Base-by-base conservation (phyloP, 2,329 filamentous ascomycete genomes). In the Ophiocordyceps unilateralis region DNA sequence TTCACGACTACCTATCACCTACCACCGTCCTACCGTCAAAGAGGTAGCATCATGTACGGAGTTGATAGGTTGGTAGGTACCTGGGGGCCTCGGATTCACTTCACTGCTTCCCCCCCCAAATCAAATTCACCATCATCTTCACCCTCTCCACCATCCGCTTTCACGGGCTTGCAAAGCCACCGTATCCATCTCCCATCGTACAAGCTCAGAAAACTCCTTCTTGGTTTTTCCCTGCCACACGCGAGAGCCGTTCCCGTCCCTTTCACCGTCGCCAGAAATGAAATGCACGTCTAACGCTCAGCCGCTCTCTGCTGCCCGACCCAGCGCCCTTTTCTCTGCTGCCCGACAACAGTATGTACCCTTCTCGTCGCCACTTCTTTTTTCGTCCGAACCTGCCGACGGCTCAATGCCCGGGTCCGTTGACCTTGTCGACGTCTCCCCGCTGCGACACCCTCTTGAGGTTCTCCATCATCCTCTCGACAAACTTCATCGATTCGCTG, bases 391-490 rank as follows among this genome's bases (percentile, higher is more conserved):
- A 12, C 12, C 24, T 26, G 24, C 24, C n/a, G n/a, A n/a, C n/a
- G n/a, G n/a, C n/a, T 24, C 30, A 36, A 9, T 3, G 14, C 9
- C 30, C 15, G 14, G n/a, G n/a, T n/a, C n/a, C n/a, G n/a, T n/a
- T n/a, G n/a, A n/a, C n/a, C n/a, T 20, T 21, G 28, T 41, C 30
- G 9, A 20, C 19, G 8, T 24, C 28, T 21, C 32, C 41, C 9
- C 51, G 51, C 17, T 50, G 51, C 21, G 58, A 60, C 10, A 63
- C 64, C 41, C 64, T 60, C 37, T 64, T 63, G 14, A 75, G 56
- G 47, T 72, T 71, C 38, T 55, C 52, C 62, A 75, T 66, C 61
- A 75, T 68, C 47, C 64, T 64, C 52, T 73, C 68, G 39, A 74
- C 63, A 36, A 74, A 59, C 22, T 65, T 58, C 57, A 65, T 63